These are phyloP conservation scores for Cyberlindnera xylosilytica DNA, from an alignment of 805 yeast species.

Conservation along the genomic window DNA sequence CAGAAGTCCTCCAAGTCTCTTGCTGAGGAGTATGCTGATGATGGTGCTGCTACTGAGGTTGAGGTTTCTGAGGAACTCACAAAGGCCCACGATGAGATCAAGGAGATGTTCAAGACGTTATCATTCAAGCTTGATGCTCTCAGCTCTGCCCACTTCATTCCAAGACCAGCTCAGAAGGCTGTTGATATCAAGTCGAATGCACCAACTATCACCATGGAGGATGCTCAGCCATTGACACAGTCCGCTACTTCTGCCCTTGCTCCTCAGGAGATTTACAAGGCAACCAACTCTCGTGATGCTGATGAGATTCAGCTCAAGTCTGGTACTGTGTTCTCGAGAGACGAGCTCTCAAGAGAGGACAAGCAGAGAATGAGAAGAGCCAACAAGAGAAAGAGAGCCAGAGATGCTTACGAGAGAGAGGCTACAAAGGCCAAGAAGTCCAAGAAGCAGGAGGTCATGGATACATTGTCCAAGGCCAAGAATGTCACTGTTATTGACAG, in stretches of 20 bases:
- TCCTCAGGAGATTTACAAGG: conserved; percentile 86
- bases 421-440: conserved; percentile 43
- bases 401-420: conserved; percentile 38
- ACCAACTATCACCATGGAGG: conserved; percentile 88
- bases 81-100: conserved; percentile 75
- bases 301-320: conserved; percentile 69
- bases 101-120: conserved; percentile 57
- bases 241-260: conserved; percentile 76
- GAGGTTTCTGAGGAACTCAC: conserved; percentile 62
- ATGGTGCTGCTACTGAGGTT: conserved; percentile 49
- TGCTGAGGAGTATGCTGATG: conserved; percentile 91
- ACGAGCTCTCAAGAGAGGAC: conserved; percentile 80
- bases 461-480: conserved; percentile 67
- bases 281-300: conserved; percentile 41
- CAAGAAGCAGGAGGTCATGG: conserved; percentile 60
- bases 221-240: conserved; percentile 88
- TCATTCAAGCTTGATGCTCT: conserved; percentile 79
- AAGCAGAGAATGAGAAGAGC: conserved; percentile 85
- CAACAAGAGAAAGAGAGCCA: conserved; percentile 74
- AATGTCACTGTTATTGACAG: conserved; percentile 77
- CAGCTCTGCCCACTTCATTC: conserved; percentile 92
- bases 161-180: conserved; percentile 79
- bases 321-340: conserved; percentile 78
- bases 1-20: conserved; percentile 81
- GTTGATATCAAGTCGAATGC: conserved; percentile 80